Conservation (phyloP, 345 rosid genomes). For the Excoecaria cochinchinensis region DNA sequence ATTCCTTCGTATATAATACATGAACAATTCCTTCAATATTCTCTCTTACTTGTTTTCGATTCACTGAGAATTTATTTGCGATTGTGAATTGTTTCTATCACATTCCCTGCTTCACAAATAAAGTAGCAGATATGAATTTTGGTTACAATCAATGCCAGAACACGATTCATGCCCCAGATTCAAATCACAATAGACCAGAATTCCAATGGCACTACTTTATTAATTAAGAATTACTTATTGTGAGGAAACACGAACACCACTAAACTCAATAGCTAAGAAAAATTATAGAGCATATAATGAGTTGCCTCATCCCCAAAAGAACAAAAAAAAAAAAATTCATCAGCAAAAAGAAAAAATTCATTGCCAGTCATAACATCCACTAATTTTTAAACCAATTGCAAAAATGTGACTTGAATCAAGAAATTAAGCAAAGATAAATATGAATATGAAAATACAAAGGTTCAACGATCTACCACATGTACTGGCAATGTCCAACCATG, state of each 20-base stretch:
- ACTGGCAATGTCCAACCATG: constrained; percentile 52
- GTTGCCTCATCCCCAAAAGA: not conserved
- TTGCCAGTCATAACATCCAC: not conserved
- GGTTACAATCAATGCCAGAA: not conserved
- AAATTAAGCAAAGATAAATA: not conserved
- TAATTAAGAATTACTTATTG: too few relatives aligned
- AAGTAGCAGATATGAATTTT: too few relatives aligned
- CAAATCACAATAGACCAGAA: not conserved
- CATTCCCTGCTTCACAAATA: too few relatives aligned
- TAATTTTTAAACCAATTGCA: not conserved
- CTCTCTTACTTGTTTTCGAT: too few relatives aligned
- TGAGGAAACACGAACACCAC: not conserved
- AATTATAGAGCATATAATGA: not conserved
- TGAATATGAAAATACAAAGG: constrained; percentile 2
- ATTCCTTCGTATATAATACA: too few relatives aligned
- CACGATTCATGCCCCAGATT: not conserved
- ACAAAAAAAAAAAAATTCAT: not conserved
- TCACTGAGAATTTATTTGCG: too few relatives aligned
- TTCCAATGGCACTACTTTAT: too few relatives aligned
- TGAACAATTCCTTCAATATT: too few relatives aligned
- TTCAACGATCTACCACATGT: constrained; percentile 21
- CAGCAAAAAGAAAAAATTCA: too few relatives aligned
- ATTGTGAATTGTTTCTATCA: too few relatives aligned
- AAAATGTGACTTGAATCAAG: not conserved
- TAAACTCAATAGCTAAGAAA: not conserved